Base-by-base conservation (phyloP, 805 yeast genomes). In the Zygotorulaspora florentina region DNA sequence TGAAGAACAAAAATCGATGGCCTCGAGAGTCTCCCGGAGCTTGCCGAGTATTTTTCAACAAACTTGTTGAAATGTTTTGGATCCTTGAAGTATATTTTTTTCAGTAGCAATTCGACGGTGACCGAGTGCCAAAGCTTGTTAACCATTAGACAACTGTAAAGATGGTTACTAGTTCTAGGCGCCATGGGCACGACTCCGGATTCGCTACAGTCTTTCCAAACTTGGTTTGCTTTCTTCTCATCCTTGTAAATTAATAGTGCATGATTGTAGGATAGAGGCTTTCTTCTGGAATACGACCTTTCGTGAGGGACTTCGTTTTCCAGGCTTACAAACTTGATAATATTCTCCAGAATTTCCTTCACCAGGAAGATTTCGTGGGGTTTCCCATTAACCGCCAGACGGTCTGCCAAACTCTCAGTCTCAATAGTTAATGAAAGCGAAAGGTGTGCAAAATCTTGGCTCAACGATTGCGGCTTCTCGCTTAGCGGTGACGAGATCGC, bases 301-400 rank as follows among this genome's bases (percentile, higher is more conserved):
- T 86, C 91, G 37, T 71, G 75, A 2, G 91, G 91, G n/a, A 81
- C 69, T 8, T 65, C 60, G 1, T 74, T 69, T 48, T 73, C 77
- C 20, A 68, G 64, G 46, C 84, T 88, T n/a, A 84, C 83, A 58
- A 71, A 79, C 20, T 70, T 67, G 23, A 88, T 57, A 10, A 88
- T 85, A 44, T 73, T 71, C 49, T 71, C 64, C 12, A 88, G 69
- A 42, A 88, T 82, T 62, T 88, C 96, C 0, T 96, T 96, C 29
- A 84, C 80, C 41, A 73, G 70, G 57, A 88, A 84, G 8, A 88
- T 83, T 12, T 65, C 55, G 62, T 70, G 65, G 56, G 48, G 16
- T 40, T 29, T 7, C 15, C 9, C 30, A 12, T 33, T 17, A 16
- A 5, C 36, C 10, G 17, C 34, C 20, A 15, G 28, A 30, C 13